Percentiles rank a stretch among this genome's conserved stretches.
Conservation (phyloP, 2,329 filamentous ascomycete species). For the Aquanectria penicillioides region DNA sequence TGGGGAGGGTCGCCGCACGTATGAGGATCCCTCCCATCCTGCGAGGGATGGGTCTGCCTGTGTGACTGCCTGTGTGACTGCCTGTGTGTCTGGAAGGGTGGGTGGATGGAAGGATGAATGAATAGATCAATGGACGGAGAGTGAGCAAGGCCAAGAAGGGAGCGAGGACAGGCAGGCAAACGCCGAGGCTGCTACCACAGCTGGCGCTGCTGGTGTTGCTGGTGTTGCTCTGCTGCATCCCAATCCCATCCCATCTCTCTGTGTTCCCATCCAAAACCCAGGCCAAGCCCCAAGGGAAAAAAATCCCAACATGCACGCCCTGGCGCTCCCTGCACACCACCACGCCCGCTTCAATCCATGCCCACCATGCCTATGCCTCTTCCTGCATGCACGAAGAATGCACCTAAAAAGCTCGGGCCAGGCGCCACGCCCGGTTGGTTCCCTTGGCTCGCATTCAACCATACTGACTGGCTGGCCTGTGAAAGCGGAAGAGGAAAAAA, state of each 20-base stretch:
- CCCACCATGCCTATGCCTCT: conserved; percentile 5
- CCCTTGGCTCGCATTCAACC: conserved; percentile 4
- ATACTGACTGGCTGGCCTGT: background rate
- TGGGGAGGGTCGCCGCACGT: too few relatives aligned
- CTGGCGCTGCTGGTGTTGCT: background rate
- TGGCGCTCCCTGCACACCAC: background rate
- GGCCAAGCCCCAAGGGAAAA: conserved; percentile 3
- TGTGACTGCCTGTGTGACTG: too few relatives aligned
- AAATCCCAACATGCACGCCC: conserved; percentile 1
- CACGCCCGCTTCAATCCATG: conserved; percentile 9
- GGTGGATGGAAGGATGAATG: too few relatives aligned
- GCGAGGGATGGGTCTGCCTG: too few relatives aligned
- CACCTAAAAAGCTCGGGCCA: conserved; percentile 10
- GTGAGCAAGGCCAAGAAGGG: too few relatives aligned
- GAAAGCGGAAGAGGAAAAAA: background rate
- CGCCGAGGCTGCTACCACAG: too few relatives aligned
- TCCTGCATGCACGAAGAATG: conserved; percentile 10
- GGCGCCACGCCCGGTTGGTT: background rate
- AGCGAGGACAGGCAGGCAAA: too few relatives aligned
- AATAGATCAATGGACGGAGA: too few relatives aligned
- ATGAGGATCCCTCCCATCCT: too few relatives aligned
- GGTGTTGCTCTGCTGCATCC: too few relatives aligned
- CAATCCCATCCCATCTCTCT: background rate
- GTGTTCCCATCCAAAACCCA: background rate
- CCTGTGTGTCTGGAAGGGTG: too few relatives aligned